Evolutionary conservation across 192 early-diverging fungal genomes (phyloP), one percentile per base, ranked within the genome.

Genomic region (Podila epicladia): DNA sequence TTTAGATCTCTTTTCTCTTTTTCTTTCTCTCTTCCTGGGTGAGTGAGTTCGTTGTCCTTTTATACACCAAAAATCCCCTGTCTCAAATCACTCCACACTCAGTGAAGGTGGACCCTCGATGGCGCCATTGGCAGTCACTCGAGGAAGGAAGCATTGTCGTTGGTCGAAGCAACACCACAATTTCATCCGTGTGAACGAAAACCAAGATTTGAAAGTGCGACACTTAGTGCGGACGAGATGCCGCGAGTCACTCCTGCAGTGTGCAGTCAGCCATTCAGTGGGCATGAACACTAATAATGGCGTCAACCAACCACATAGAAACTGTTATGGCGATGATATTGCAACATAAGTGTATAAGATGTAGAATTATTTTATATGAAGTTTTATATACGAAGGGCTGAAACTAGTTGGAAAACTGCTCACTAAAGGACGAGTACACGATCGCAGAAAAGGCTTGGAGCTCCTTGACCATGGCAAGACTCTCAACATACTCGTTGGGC

Each of bases 381-480:
- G 29, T 59, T 4, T 31, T 15, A 17, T 15, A 59, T 0, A 59
- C 0, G 24, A 61, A 61, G 29, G 26, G 7, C 9, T 28, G 9
- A 19, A 64, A 62, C 19, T 62, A 37, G 41, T 4, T 64, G 22
- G 57, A 19, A 35, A 37, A 86, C 28, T 68, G 38, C 6, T 85
- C 62, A 17, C 85, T 88, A 68, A 91, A 89, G 50, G 92, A 89
- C 0, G 93, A 91, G 72, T 95, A 95, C 32, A 95, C 89, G 15
- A 92, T 87, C 4, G 93, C 94, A 20, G 92, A 92, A 48, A 95
- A 89, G 4, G 91, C 93, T 71, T 93, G 92, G 26, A 95, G 75
- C 65, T 95, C 93, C 72, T 90, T 92, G 57, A 91, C 87, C 57
- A 90, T 87, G 31, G 89, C 87, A 71, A 95, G 38, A 66, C 86